phyloP scores from a whole-genome alignment of 345 rosid genomes.

The Salix caprea region DNA sequence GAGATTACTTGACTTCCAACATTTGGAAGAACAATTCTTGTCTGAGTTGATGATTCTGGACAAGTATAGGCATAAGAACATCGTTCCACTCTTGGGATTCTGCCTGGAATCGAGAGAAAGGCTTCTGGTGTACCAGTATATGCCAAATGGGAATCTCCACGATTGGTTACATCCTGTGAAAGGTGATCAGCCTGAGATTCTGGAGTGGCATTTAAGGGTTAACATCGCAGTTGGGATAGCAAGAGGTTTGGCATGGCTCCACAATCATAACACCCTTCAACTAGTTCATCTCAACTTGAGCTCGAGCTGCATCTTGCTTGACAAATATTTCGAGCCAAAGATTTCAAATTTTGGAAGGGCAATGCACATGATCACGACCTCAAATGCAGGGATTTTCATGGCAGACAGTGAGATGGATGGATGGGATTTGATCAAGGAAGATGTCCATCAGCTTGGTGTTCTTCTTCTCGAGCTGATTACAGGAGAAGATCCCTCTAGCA shows the following conservation, averaged over 20 bases:
- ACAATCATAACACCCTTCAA: background rate
- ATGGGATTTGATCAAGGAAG: background rate
- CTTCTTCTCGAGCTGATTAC: background rate
- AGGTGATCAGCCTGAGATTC: too few relatives aligned
- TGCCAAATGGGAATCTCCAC: background rate
- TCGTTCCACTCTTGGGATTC: background rate
- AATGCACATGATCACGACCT: background rate
- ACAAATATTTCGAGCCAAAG: background rate
- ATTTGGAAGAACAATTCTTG: background rate
- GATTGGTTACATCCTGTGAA: background rate
- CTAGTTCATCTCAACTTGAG: background rate
- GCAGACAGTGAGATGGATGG: background rate
- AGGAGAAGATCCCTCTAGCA: background rate
- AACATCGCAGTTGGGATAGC: background rate
- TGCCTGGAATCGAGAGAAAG: background rate
- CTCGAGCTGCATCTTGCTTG: background rate
- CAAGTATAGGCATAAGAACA: background rate
- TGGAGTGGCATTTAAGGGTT: background rate
- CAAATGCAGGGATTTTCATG: background rate
- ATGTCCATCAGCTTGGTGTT: background rate
- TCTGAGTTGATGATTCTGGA: conserved; percentile 4
- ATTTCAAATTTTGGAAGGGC: background rate
- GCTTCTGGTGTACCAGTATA: background rate
- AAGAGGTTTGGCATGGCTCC: background rate
- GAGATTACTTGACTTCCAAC: background rate